Evolutionary conservation across 2,329 filamentous ascomycete genomes (phyloP), one percentile per base, ranked within the genome.

Genomic region (Xylaria sp.): DNA sequence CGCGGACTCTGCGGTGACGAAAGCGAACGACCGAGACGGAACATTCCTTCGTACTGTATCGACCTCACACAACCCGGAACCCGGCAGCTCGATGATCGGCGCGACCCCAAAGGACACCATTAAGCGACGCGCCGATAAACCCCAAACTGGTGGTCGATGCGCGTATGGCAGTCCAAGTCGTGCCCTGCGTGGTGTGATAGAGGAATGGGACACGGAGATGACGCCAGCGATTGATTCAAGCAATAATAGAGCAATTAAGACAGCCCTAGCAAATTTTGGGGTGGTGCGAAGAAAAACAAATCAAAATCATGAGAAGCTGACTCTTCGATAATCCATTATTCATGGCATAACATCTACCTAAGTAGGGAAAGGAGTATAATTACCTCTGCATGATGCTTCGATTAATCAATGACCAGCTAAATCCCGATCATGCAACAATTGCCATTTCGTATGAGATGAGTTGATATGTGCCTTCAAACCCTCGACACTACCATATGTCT

Each of bases 341-440:
- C 45, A 30, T 57, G 50, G 34, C 61, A 47, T 61, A 58, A 42
- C n/a, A 54, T n/a, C 9, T 48, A 58, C 21, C 32, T 54, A 55
- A 30, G 42, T 55, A 64, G 50, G 55, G 14, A 64, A 64, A 55
- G 12, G 34, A 45, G 24, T 14, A 61, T 61, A 61, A 61, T 56
- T 64, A 64, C 42, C 42, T 68, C 50, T 19, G 1, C 42, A 6
- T 47, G 42, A 47, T 47, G 4, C 42, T 36, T 53, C 51, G 47
- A 45, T 57, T 36, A 72, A 36, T 64, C 51, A 50, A 48, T 48
- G 74, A 30, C 58, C 70, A 6, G 70, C 53, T 74, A 81, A 70
- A 51, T 81, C 79, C 21, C 74, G 74, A 66, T 82, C 81, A 58
- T 82, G 81, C 30, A 82, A 76, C 67, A 83, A 77, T 74, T 82